Evolutionary conservation across 345 rosid species (phyloP), one percentile per base, ranked within the genome.

Genomic region (Euphorbia lathyris): DNA sequence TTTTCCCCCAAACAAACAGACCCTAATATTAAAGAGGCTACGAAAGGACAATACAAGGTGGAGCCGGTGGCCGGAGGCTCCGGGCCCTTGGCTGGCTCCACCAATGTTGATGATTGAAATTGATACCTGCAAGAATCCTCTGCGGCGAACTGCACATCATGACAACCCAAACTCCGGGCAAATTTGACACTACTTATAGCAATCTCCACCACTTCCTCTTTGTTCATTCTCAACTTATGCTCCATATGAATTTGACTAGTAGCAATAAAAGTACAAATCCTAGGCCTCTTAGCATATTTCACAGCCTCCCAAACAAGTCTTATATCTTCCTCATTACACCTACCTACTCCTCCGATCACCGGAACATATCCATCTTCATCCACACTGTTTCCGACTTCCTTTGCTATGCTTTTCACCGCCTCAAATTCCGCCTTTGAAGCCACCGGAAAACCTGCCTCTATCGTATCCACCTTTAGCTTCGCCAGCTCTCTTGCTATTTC

Each of bases 111-210:
- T n/a, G n/a, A n/a, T n/a, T n/a, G n/a, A n/a, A n/a, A n/a, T n/a
- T n/a, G n/a, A n/a, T 70, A 93, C 96, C 96, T 86, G 74, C 96
- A 92, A 4, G 99, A 97, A 76, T 95, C 99, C 75, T 92, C 97
- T 0, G 99, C 96, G 74, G 97, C 90, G 66, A 95, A 92, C 83
- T 95, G 93, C 1, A 95, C 89, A 59, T 95, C 99, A 0, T 88
- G 74, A 69, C 97, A 95, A 0, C 98, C 98, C 77, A 95, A 83
- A 73, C 92, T 88, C 77, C 96, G 75, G 0, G 96, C 96, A 43
- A 76, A 90, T 4, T 32, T 68, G 19, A 95, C 97, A 93, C 86
- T 90, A 47, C 68, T 82, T 70, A 88, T 72, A 0, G 99, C 99
- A 59, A 88, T 84, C 40, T 92, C 92, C 47, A 92, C 40, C 14